Percentiles rank a stretch among this genome's conserved stretches.
Conservation (phyloP, 192 early-diverging fungal species). For the Chytriomyces hyalinus region DNA sequence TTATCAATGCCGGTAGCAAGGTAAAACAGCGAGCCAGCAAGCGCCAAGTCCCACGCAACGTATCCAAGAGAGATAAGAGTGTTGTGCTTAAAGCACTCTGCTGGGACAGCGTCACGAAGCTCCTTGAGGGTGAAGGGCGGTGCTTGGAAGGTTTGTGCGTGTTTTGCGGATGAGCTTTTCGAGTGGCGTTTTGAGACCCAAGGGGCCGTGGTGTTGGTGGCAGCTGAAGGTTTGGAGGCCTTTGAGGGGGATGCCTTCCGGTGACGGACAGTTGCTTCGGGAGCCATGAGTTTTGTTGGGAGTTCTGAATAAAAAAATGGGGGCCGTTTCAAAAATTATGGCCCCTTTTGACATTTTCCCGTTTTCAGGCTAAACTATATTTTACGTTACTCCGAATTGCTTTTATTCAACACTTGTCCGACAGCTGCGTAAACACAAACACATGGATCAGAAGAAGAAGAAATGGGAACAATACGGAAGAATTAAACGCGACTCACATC, state of each 20-base stretch:
- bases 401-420: not conserved
- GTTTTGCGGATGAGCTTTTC: constrained; percentile 23
- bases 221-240: not conserved
- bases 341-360: not conserved
- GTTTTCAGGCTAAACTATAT: too few species aligned
- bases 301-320: not conserved
- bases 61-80: constrained; percentile 80
- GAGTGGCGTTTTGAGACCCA: not conserved
- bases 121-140: constrained; percentile 84
- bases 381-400: not conserved
- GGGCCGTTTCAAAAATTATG: not conserved
- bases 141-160: constrained; percentile 29
- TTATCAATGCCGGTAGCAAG: constrained; percentile 63
- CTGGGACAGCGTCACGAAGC: constrained; percentile 85
- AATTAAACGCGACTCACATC: constrained; percentile 4
- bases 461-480: not conserved
- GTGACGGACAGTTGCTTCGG: not conserved
- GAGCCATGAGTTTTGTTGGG: not conserved
- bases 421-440: not conserved
- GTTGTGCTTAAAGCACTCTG: constrained; percentile 90
- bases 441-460: not conserved
- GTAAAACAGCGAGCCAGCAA: constrained; percentile 67
- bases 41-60: constrained; percentile 76
- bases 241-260: not conserved
- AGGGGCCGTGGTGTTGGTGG: not conserved